phyloP scores from a whole-genome alignment of 1,284 basidiomycete species.

The Rhizopogon parksii region DNA sequence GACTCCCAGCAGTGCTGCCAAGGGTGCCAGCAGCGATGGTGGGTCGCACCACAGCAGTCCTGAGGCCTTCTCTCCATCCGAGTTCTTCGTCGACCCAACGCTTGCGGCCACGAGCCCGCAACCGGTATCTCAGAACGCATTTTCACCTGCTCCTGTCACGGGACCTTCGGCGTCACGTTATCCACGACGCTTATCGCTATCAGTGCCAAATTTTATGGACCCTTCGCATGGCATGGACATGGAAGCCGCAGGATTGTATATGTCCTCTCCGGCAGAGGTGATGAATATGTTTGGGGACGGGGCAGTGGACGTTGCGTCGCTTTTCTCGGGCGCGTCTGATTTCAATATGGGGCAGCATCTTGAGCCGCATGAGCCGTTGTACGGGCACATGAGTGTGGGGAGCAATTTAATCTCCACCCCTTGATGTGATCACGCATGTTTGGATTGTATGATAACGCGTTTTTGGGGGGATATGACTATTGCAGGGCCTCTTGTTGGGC shows the following conservation, averaged over 20 bases:
- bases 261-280: conserved; percentile 28
- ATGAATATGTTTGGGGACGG: conserved; percentile 25
- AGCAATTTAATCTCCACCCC: conserved; percentile 24
- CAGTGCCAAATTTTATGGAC: conserved; percentile 19
- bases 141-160: conserved; percentile 14
- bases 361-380: conserved; percentile 24
- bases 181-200: conserved; percentile 19
- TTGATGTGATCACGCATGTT: conserved; percentile 9
- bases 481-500: conserved; percentile 1
- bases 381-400: conserved; percentile 18
- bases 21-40: conserved; percentile 33
- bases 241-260: conserved; percentile 21
- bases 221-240: conserved; percentile 26
- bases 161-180: conserved; percentile 17
- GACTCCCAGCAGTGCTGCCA: conserved; percentile 38
- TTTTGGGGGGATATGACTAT: background rate
- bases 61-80: conserved; percentile 55
- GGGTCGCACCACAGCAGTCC: conserved; percentile 55
- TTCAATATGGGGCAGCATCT: conserved; percentile 24
- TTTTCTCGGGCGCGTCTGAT: conserved; percentile 22
- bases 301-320: conserved; percentile 22
- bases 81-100: conserved; percentile 45
- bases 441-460: conserved; percentile 1
- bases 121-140: conserved; percentile 14
- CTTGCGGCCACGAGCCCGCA: conserved; percentile 20